Evolutionary conservation across 108 stramenopile species (phyloP), one percentile per base, ranked within the genome.

Genomic region (Craspedostauros australis): DNA sequence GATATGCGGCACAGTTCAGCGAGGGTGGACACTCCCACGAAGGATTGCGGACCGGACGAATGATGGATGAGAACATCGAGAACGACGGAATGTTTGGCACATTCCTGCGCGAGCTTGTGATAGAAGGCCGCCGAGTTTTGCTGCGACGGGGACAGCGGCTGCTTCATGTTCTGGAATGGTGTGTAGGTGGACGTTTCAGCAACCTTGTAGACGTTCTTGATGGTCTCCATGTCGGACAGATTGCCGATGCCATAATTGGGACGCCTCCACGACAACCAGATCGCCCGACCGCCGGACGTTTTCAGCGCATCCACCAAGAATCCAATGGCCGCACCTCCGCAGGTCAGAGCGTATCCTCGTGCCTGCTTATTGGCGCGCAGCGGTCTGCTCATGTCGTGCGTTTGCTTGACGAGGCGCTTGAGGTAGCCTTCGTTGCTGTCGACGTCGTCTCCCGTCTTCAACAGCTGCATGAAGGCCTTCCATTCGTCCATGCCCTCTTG

Each of bases 311-410:
- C 77, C 1, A 65, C 57, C 38, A 88, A 60, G 47, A 78, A 80
- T 20, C 53, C 69, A 54, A 88, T n/a, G 8, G 86, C 91, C 2
- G 91, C 91, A 39, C 91, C 91, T 23, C 82, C 84, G 50, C 71
- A 76, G 9, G 62, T 55, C 22, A 75, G 34, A 16, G 45, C 23
- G 40, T 57, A 60, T 16, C 54, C 64, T 21, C 53, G 46, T 25
- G 54, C 14, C 45, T 49, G 25, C n/a, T 27, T 37, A n/a, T n/a
- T n/a, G n/a, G n/a, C n/a, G 4, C 21, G 18, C 12, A 5, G 12
- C 15, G 22, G 3, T 1, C 41, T 26, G 15, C 14, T 43, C 39
- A 19, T 29, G n/a, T 16, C 44, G 21, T 19, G 38, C 7, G 23
- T 9, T 43, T 7, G 38, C 9, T 43, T 12, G 53, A 41, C 3